phyloP scores from a whole-genome alignment of 1,284 basidiomycete species.

The Naganishia albida region DNA sequence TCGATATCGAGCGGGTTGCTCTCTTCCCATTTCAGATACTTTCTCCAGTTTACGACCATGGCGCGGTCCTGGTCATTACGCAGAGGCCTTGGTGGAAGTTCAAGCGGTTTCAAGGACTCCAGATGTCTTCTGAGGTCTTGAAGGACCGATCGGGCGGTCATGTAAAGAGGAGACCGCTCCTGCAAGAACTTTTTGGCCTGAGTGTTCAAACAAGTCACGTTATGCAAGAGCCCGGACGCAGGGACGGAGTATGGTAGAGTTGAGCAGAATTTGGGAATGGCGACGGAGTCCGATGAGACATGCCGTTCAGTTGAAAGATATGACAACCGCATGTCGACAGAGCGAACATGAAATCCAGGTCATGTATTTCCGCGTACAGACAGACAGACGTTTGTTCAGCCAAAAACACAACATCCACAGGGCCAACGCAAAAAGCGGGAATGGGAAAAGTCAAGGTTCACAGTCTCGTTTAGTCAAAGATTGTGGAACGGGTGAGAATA shows the following conservation, averaged over 20 bases:
- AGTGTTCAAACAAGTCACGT: neutral
- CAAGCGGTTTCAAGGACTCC: slow-evolving; percentile 62
- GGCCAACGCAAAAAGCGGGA: slow-evolving; percentile 5
- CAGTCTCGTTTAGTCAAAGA: slow-evolving; percentile 3
- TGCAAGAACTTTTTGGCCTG: slow-evolving; percentile 92
- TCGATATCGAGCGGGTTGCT: slow-evolving; percentile 87
- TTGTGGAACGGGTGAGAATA: neutral
- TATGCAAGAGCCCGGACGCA: neutral
- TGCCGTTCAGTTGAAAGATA: no score
- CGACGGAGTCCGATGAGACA: neutral
- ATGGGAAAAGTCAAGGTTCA: neutral
- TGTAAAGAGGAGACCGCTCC: slow-evolving; percentile 78
- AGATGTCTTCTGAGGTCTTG: slow-evolving; percentile 75
- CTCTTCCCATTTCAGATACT: slow-evolving; percentile 94
- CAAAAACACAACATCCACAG: slow-evolving; percentile 3
- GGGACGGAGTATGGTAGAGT: neutral
- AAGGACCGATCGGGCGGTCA: slow-evolving; percentile 88
- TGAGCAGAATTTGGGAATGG: neutral
- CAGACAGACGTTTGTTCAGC: slow-evolving; percentile 19
- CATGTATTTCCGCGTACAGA: slow-evolving; percentile 25
- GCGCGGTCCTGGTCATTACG: slow-evolving; percentile 72
- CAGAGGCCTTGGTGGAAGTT: slow-evolving; percentile 71
- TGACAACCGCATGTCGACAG: neutral
- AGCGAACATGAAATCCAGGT: slow-evolving; percentile 25
- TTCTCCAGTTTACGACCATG: slow-evolving; percentile 81